Base-by-base conservation (phyloP, 805 yeast species). In the Myxozyma sirexii region DNA sequence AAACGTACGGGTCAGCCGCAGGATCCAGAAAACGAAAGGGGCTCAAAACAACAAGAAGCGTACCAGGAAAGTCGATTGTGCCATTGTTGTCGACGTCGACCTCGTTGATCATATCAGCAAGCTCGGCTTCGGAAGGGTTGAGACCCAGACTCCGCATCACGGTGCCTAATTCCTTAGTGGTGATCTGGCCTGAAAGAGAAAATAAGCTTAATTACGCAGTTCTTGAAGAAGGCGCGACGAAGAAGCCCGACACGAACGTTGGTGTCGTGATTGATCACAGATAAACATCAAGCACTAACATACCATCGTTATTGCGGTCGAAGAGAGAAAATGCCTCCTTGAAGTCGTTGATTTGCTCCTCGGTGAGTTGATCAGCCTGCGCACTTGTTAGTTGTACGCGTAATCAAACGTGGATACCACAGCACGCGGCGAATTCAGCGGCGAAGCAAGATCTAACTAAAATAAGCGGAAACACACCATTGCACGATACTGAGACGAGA, bases 81-180 rank as follows among this genome's bases (percentile, higher is more conserved):
- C 97, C 97, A 77, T 94, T 96, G 69, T 93, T 93, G 78, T 94
- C 94, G 63, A 87, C 87, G 75, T 94, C 99, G 55, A 94, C 96
- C 77, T 94, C 99, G 75, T 93, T 93, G 80, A 94, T 90, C 87
- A 94, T 85, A 74, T 94, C 99, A 57, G 94, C 88, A 70, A 94
- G 87, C 76, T 94, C 99, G 67, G 91, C 85, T 76, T 94, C 98
- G 52, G 96, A 86, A 38, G 99, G 99, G 71, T 93, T 93, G 76
- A 91, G 94, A 54, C 99, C 99, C 72, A 94, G 81, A n/a, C 97
- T 90, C 78, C 99, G 87, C 99, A 94, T 94, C 54, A 94, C 99
- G 3, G 97, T 91, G 66, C 98, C 97, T 68, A 94, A 82, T 77
- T 94, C 99, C 71, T 89, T 84, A 69, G 97, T 89, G 60, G 97